Percentiles rank a stretch among this genome's conserved stretches.
Evolutionary conservation across 768 basidiomycete genomes (phyloP).

Genomic region (Suillus subluteus): DNA sequence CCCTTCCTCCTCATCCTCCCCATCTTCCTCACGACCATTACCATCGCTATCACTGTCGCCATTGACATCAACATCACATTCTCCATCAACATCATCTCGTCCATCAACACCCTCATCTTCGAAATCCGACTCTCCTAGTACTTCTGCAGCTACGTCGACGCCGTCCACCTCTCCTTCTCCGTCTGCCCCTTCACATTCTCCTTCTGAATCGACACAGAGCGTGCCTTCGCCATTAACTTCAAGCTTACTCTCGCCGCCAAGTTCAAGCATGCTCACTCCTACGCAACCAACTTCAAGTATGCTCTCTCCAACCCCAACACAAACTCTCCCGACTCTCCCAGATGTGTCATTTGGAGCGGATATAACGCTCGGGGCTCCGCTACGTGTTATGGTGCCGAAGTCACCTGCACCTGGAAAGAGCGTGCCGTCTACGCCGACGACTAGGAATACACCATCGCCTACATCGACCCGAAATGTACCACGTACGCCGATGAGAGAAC

Average conservation of each 20-base stretch:
- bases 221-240: background rate
- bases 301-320: background rate
- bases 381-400: background rate
- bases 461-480: background rate
- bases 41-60: background rate
- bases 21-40: background rate
- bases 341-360: slow-evolving; percentile 26
- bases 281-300: background rate
- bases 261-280: background rate
- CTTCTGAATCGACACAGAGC: background rate
- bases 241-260: background rate
- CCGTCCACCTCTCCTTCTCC: slow-evolving; percentile 13
- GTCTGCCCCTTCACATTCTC: slow-evolving; percentile 12
- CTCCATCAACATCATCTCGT: slow-evolving; percentile 23
- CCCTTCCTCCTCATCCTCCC: background rate
- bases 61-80: slow-evolving; percentile 3
- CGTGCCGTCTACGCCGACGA: background rate
- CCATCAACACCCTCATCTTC: slow-evolving; percentile 21
- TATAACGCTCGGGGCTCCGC: slow-evolving; percentile 20
- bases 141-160: slow-evolving; percentile 3
- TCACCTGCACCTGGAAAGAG: background rate
- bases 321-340: slow-evolving; percentile 12
- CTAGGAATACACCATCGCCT: background rate
- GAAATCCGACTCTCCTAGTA: background rate
- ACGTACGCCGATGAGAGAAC: background rate